phyloP scores from a whole-genome alignment of 805 yeast genomes.

The Komagataella mondaviorum region DNA sequence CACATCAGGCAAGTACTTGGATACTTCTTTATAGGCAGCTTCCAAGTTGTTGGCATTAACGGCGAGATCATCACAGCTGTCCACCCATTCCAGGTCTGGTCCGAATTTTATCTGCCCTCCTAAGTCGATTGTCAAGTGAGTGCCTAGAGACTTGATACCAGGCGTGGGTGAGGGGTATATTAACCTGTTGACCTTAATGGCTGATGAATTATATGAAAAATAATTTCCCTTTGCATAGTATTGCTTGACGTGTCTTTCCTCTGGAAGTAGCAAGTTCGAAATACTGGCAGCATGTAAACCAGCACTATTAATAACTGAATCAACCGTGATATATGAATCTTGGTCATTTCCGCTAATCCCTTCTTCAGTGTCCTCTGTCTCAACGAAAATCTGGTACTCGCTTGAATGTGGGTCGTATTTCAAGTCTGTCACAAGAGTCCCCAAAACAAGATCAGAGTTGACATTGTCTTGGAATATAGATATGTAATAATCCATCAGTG shows the following conservation, averaged over 20 bases:
- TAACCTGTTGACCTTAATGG: constrained; percentile 38
- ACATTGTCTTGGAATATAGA: constrained; percentile 34
- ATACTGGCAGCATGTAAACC: constrained; percentile 68
- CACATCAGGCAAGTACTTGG: constrained; percentile 50
- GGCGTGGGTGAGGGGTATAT: constrained; percentile 76
- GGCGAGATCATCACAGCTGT: constrained; percentile 27
- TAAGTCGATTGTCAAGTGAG: constrained; percentile 74
- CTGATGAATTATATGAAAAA: constrained; percentile 37
- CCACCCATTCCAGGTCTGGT: constrained; percentile 80
- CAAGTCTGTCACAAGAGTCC: constrained; percentile 39
- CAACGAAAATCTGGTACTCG: constrained; percentile 17
- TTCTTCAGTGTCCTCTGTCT: constrained; percentile 12
- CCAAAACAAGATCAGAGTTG: constrained; percentile 53
- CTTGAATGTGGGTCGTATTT: constrained; percentile 12
- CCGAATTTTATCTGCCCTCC: constrained; percentile 77
- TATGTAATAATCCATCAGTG: constrained; percentile 46
- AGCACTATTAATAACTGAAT: constrained; percentile 60
- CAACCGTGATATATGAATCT: constrained; percentile 29
- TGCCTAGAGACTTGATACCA: constrained; percentile 66
- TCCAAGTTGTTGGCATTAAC: constrained; percentile 35
- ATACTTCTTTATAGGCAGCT: constrained; percentile 44
- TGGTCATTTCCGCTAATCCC: constrained; percentile 11
- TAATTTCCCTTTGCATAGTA: constrained; percentile 81
- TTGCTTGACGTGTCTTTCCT: constrained; percentile 39
- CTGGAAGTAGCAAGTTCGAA: constrained; percentile 57